phyloP scores from a whole-genome alignment of 2,329 filamentous ascomycete species.

The Plenodomus biglobosus region DNA sequence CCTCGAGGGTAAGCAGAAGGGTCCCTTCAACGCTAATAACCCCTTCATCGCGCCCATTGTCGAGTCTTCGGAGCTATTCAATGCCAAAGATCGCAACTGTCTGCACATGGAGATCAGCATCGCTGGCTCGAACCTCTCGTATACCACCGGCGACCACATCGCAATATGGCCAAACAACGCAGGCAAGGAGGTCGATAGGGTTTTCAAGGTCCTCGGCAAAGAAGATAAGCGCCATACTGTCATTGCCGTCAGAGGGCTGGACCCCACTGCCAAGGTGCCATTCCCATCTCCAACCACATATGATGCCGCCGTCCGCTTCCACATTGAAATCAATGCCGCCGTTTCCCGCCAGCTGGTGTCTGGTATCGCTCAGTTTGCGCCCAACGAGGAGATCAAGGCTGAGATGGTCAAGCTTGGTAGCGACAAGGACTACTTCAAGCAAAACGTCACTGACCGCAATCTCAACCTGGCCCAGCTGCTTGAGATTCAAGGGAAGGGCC shows the following conservation, averaged over 20 bases:
- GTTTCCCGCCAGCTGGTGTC: constrained; percentile 95
- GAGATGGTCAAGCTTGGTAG: constrained; percentile 86
- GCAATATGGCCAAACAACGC: constrained; percentile 97
- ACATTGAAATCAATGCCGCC: constrained; percentile 93
- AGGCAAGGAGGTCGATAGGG: constrained; percentile 86
- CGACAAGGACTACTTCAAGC: constrained; percentile 94
- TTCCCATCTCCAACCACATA: constrained; percentile 97
- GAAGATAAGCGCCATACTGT: constrained; percentile 76
- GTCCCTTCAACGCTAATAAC: constrained; percentile 94
- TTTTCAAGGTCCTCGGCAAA: constrained; percentile 77
- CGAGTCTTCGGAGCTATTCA: constrained; percentile 90
- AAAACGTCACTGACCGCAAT: constrained; percentile 76
- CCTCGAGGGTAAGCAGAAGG: constrained; percentile 78
- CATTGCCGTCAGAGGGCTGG: constrained; percentile 84
- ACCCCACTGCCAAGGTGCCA: constrained; percentile 94
- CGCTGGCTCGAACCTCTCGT: constrained; percentile 82
- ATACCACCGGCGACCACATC: constrained; percentile 96
- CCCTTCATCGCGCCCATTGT: constrained; percentile 93
- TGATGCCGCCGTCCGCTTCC: constrained; percentile 88
- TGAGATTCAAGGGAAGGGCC: constrained; percentile 67
- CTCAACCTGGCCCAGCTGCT: constrained; percentile 90
- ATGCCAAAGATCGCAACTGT: constrained; percentile 87
- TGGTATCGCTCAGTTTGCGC: constrained; percentile 84
- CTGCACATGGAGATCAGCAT: constrained; percentile 95
- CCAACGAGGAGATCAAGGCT: constrained; percentile 78